Base-by-base conservation (phyloP, 2,329 filamentous ascomycete genomes). In the Neodidymelliopsis sp. region DNA sequence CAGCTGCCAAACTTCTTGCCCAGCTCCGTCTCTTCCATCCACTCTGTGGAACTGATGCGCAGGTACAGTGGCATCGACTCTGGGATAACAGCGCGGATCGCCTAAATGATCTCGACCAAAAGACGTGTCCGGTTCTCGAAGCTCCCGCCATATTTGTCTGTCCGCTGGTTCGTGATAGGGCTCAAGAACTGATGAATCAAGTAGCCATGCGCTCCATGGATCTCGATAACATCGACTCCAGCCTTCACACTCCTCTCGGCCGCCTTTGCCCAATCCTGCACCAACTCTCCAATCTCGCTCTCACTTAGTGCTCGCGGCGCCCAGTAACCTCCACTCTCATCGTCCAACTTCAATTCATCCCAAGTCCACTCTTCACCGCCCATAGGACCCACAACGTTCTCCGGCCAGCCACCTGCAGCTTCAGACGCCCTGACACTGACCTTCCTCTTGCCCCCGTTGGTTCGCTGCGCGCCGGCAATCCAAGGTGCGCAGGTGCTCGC, bases 131-230 rank as follows among this genome's bases (percentile, higher is more conserved):
- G 57, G 44, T 75, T 75, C 35, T 75, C 68, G 24, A 77, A 71
- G 6, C 57, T 62, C 1, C 75, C 75, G 19, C 76, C 75, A 43
- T 78, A 78, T 28, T 61, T 59, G 40, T 77, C 76, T 1, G 69
- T 74, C 9, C 75, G 56, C 29, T 64, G 69, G 50, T 78, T 78
- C 12, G 72, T 74, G 5, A 75, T 66, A 0, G 69, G 67, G 0
- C 65, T 69, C 1, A 76, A 57, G 44, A 77, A 78, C 39, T 76
- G 71, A 11, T 73, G 67, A 4, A 78, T 54, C 2, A 77, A 62
- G 44, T 77, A 78, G 2, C 75, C 75, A 40, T 77, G 75, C 8
- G 70, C 71, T 16, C 42, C 69, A 43, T 74, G 71, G n/a, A 74
- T 70, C 71, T 86, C 70, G 27, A 74, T 68, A 2, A 73, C 67